A percentile compares a stretch with the other conserved stretches of the same genome.
Evolutionary conservation across 345 rosid species (phyloP).

Genomic region (Lepidium didymum): DNA sequence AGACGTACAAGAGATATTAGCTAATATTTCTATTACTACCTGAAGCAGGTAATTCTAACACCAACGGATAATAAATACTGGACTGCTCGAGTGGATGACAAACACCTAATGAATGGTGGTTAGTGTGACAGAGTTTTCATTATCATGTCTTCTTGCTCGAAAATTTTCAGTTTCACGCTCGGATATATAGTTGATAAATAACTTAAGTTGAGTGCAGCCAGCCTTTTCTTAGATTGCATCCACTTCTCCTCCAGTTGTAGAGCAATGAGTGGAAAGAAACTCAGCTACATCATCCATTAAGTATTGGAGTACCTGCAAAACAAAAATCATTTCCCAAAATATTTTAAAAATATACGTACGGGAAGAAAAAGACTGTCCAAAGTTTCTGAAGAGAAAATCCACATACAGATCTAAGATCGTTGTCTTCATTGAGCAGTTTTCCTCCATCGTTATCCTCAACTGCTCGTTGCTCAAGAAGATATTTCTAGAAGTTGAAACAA

Average conservation of each 20-base stretch:
- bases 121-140: slow-evolving; percentile 75
- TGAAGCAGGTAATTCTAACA: slow-evolving; percentile 9
- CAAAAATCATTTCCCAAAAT: neutral
- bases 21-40: neutral
- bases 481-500: slow-evolving; percentile 44
- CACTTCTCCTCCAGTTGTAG: slow-evolving; percentile 30
- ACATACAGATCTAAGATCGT: slow-evolving; percentile 91
- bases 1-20: slow-evolving; percentile 9
- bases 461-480: slow-evolving; percentile 92
- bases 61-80: neutral
- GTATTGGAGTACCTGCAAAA: slow-evolving; percentile 77
- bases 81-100: slow-evolving; percentile 1
- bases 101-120: slow-evolving; percentile 96
- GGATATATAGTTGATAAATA: slow-evolving; percentile 52
- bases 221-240: slow-evolving; percentile 33
- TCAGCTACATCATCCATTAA: slow-evolving; percentile 80
- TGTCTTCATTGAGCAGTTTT: slow-evolving; percentile 85
- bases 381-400: slow-evolving; percentile 14
- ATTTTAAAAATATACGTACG: too few species aligned
- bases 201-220: slow-evolving; percentile 54
- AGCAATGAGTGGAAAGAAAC: slow-evolving; percentile 50
- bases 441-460: slow-evolving; percentile 76
- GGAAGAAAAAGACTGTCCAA: too few species aligned
- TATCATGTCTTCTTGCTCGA: slow-evolving; percentile 57
- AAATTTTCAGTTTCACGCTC: slow-evolving; percentile 77